phyloP scores from a whole-genome alignment of 441 rosid species.

The Sinapis alba region DNA sequence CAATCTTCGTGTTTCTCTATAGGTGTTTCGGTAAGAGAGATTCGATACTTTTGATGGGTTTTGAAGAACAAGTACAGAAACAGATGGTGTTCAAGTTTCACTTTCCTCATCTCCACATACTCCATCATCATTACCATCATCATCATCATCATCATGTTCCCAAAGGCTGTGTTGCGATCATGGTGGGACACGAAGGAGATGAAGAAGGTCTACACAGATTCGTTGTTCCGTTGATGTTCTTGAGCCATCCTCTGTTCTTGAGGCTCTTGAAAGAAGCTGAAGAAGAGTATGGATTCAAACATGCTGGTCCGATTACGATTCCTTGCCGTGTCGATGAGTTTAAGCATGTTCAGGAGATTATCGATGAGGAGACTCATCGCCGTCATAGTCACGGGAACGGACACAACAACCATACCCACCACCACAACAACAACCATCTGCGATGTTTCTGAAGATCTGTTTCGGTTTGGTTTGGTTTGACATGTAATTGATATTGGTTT shows the following conservation, averaged over 20 bases:
- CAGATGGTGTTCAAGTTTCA: not conserved
- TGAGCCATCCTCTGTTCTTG: not conserved
- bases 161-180: not conserved
- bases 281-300: not conserved
- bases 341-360: not conserved
- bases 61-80: no score
- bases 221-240: not conserved
- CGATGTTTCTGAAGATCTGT: not conserved
- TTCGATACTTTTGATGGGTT: no score
- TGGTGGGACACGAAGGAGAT: not conserved
- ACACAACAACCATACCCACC: not conserved
- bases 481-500: not conserved
- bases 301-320: not conserved
- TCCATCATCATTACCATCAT: not conserved
- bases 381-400: not conserved
- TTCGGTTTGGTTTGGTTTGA: no score
- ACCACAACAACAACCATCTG: not conserved
- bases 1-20: no score
- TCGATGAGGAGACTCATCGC: not conserved
- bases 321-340: not conserved
- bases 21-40: no score
- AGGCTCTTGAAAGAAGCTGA: not conserved
- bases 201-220: not conserved
- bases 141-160: not conserved
- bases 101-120: not conserved